Conservation (phyloP, 78 protist species). For the slime mould (Dictyostelium discoideum) region DNA sequence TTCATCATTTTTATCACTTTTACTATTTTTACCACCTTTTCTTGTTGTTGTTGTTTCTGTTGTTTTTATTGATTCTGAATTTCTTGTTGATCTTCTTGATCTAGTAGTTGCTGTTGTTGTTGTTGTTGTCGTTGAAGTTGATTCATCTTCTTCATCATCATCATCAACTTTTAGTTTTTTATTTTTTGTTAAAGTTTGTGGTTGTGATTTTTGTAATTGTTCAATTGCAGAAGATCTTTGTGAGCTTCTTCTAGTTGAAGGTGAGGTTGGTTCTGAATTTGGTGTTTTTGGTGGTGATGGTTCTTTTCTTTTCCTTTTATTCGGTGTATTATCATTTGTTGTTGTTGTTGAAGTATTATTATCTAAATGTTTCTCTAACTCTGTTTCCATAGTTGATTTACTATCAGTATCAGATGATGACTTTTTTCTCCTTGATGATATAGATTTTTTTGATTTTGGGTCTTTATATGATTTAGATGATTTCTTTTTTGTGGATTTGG, state of each 20-base stretch:
- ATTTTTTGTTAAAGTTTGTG: neutral
- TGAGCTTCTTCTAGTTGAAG: conserved; percentile 1
- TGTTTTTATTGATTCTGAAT: neutral
- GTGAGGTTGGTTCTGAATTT: conserved; percentile 29
- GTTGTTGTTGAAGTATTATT: neutral
- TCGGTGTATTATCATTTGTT: neutral
- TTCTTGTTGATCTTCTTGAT: conserved; percentile 5
- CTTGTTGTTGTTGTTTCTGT: neutral
- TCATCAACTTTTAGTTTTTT: conserved; percentile 1
- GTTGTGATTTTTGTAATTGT: conserved; percentile 16
- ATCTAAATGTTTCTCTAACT: conserved; percentile 9
- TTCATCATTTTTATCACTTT: neutral
- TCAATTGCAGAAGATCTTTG: conserved; percentile 16
- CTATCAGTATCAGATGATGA: neutral
- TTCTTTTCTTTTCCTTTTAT: conserved; percentile 28
- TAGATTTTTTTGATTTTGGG: conserved; percentile 35
- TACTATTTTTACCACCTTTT: neutral
- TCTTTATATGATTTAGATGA: conserved; percentile 40
- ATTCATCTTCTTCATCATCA: neutral
- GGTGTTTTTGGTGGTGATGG: conserved; percentile 13
- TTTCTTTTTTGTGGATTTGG: conserved; percentile 22
- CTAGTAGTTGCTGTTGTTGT: neutral
- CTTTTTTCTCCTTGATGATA: neutral
- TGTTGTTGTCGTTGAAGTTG: neutral
- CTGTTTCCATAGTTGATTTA: conserved; percentile 12